Evolutionary conservation across 192 early-diverging fungal genomes (phyloP), one percentile per base, ranked within the genome.

Genomic region (Phlyctochytrium planicorne): DNA sequence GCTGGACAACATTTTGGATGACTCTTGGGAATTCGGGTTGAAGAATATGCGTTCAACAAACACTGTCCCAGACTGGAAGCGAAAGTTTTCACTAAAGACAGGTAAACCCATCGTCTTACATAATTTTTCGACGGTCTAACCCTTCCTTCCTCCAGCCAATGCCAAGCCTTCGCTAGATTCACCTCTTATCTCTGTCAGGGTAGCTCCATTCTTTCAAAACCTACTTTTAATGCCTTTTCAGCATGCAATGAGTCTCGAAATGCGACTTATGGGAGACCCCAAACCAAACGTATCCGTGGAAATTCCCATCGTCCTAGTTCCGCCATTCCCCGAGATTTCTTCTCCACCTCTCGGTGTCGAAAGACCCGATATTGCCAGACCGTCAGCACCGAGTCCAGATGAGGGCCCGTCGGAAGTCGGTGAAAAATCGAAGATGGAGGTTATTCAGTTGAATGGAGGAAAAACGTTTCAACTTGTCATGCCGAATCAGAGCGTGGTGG

Each of bases 391-490:
- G n/a, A n/a, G n/a, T n/a, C n/a, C n/a, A n/a, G n/a, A n/a, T n/a
- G n/a, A n/a, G n/a, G n/a, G n/a, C n/a, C n/a, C n/a, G n/a, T n/a
- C n/a, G n/a, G n/a, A n/a, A n/a, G n/a, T n/a, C n/a, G n/a, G n/a
- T n/a, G n/a, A n/a, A n/a, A 50, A 14, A 10, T 10, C 40, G 10
- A n/a, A n/a, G 10, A n/a, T 50, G 12, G 40, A 50, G 12, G 55
- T 57, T 25, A 57, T 57, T 25, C 55, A 12, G 12, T 25, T 57
- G 12, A 57, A 57, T 57, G 55, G 55, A 4, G 55, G 55, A 57
- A 57, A 57, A 27, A 57, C 20, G 14, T 57, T 57, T 6, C 55
- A 57, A 27, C 10, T 57, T 25, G 4, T 57, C 55, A 25, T 57
- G 14, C 20, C 10, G 27, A 57, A 57, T 27, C 12, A 57, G 27